phyloP scores from a whole-genome alignment of 2,329 filamentous ascomycete species.

The Ceratocystis alfenasii region DNA sequence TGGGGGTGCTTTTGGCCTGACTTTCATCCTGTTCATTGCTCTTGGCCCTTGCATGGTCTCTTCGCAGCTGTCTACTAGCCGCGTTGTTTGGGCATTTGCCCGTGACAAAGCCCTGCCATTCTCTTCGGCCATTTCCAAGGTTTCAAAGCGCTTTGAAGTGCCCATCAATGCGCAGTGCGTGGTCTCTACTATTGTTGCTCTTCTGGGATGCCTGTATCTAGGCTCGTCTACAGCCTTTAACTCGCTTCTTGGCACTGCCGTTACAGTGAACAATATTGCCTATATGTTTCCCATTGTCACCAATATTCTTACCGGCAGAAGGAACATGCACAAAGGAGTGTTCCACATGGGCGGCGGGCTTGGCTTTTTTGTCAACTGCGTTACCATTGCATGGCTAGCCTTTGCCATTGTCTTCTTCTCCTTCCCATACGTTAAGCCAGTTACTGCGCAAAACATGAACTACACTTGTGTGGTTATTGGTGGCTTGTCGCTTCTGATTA shows the following conservation, averaged over 20 bases:
- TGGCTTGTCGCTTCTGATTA: constrained; percentile 30
- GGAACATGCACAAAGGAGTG: constrained; percentile 32
- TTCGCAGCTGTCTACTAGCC: constrained; percentile 30
- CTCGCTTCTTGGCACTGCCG: constrained; percentile 31
- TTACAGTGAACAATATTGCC: constrained; percentile 36
- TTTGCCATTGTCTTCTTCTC: constrained; percentile 37
- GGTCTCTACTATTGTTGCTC: constrained; percentile 29
- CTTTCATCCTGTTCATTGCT: constrained; percentile 34
- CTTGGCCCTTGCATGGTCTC: constrained; percentile 33
- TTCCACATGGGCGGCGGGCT: constrained; percentile 30
- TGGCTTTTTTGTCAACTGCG: constrained; percentile 30
- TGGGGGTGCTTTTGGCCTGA: constrained; percentile 34
- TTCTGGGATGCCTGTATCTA: constrained; percentile 35
- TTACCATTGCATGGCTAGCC: constrained; percentile 31
- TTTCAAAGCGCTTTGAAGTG: constrained; percentile 29
- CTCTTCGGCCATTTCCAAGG: constrained; percentile 31
- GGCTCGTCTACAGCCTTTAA: constrained; percentile 36
- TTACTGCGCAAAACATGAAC: constrained; percentile 34
- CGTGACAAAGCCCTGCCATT: constrained; percentile 35
- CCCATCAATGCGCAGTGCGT: constrained; percentile 32
- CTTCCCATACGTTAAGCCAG: constrained; percentile 34
- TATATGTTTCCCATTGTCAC: constrained; percentile 37
- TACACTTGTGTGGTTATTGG: constrained; percentile 36
- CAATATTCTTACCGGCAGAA: constrained; percentile 33
- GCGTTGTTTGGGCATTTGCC: constrained; percentile 34